A percentile compares a stretch with the other conserved stretches of the same genome.
These are phyloP conservation scores for Cadophora gregata DNA, from an alignment of 2,329 filamentous ascomycete species.

Conservation along the genomic window DNA sequence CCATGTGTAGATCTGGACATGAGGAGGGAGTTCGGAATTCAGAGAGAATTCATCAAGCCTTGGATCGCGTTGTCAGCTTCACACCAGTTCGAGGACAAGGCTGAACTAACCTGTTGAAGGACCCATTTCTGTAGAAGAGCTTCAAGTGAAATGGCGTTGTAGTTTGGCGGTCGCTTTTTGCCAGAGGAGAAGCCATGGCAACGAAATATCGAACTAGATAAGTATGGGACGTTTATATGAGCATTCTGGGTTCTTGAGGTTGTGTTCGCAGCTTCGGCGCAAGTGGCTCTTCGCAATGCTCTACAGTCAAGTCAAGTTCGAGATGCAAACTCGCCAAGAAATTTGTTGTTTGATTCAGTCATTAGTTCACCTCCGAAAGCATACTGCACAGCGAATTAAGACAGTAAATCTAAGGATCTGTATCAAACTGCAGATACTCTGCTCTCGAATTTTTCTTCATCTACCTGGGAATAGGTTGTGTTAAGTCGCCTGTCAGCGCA, in stretches of 20 bases:
- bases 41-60: slow-evolving; percentile 71
- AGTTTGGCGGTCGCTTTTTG: slow-evolving; percentile 68
- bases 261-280: slow-evolving; percentile 27
- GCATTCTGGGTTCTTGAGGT: slow-evolving; percentile 25
- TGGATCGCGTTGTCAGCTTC: slow-evolving; percentile 8
- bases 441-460: not conserved
- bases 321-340: slow-evolving; percentile 28
- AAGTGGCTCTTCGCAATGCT: slow-evolving; percentile 19
- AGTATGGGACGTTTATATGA: slow-evolving; percentile 13
- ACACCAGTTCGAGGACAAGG: slow-evolving; percentile 24
- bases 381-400: not conserved
- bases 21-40: slow-evolving; percentile 62
- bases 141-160: slow-evolving; percentile 84
- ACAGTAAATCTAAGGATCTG: not conserved
- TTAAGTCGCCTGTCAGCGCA: not conserved
- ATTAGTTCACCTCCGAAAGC: not conserved
- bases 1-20: slow-evolving; percentile 87
- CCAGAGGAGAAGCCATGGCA: slow-evolving; percentile 45
- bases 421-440: not conserved
- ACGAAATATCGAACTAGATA: slow-evolving; percentile 24
- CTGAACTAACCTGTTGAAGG: slow-evolving; percentile 68
- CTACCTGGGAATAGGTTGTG: too few relatives aligned
- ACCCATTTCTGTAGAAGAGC: slow-evolving; percentile 79
- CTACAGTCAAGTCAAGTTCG: not conserved
- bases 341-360: slow-evolving; percentile 12